These are phyloP conservation scores for Nitzschia sp. DNA, from an alignment of 108 stramenopile species.

Conservation along the genomic window DNA sequence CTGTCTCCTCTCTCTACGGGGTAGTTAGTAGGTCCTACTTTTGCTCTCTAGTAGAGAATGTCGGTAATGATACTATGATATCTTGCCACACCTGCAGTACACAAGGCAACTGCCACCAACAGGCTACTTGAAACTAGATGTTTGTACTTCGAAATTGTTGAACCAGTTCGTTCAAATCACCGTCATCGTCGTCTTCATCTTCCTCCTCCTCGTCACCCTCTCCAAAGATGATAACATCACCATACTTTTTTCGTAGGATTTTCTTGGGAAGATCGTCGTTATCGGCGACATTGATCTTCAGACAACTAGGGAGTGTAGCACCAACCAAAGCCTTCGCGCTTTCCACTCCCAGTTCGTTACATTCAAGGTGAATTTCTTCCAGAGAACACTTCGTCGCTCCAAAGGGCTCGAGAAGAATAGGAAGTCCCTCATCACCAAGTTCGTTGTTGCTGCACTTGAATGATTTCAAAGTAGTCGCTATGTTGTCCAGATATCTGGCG, in stretches of 20 bases:
- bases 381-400: background rate
- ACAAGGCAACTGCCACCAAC: no score
- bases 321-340: background rate
- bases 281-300: constrained; percentile 45
- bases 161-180: background rate
- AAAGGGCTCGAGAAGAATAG: constrained; percentile 3
- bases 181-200: constrained; percentile 10
- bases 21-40: no score
- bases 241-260: background rate
- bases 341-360: constrained; percentile 10
- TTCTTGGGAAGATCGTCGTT: constrained; percentile 35
- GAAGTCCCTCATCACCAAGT: constrained; percentile 15
- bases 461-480: constrained; percentile 8
- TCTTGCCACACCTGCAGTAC: no score
- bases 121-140: no score
- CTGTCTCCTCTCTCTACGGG: no score
- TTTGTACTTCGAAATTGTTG: background rate
- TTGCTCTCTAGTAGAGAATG: no score
- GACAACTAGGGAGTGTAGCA: constrained; percentile 17
- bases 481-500: background rate
- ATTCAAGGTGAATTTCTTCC: constrained; percentile 1
- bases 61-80: no score
- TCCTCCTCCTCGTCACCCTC: constrained; percentile 19
- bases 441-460: constrained; percentile 19
- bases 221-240: background rate